Base-by-base conservation (phyloP, 2,329 filamentous ascomycete genomes). In the Ophiostoma tasmaniense region DNA sequence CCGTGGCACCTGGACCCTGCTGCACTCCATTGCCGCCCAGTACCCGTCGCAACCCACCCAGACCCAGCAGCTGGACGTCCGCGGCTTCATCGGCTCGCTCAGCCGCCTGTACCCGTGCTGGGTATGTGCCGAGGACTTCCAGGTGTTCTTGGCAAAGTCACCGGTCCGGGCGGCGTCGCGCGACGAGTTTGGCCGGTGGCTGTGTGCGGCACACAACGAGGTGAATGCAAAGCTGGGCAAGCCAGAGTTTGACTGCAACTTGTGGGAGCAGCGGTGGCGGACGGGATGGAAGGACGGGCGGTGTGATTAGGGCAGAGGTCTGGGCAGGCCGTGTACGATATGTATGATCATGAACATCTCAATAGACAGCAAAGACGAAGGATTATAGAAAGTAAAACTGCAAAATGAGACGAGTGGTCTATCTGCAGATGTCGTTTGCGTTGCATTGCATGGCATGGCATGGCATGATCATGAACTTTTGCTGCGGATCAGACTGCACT, bases 191-290 rank as follows among this genome's bases (percentile, higher is more conserved):
- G 91, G 91, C 30, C 82, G 82, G 71, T 96, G 92, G 92, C 84
- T 95, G 78, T 96, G 91, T 76, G 88, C 90, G 75, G 91, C 91
- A 71, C 91, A 96, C 78, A 96, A 96, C 79, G 90, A 91, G 35
- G 91, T 96, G 64, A 96, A 96, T 78, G 82, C 83, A 71, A 98
- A 97, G 82, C 79, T 99, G 74, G 95, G 95, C 66, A 99, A 99
- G 84, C 84, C 86, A 70, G 85, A 85, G 74, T 99, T 99, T 80
- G 93, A 99, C 82, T 99, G 95, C 80, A 83, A 82, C 68, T 86
- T 83, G 75, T 98, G 95, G 94, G 89, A 97, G 78, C 91, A 98
- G 83, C 86, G 95, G 77, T 99, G 95, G 95, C 84, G 90, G 80
- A 95, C 90, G 1, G 95, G 95, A 0, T 97, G 91, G 89, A 87